Evolutionary conservation across 768 basidiomycete genomes (phyloP), one percentile per base, ranked within the genome.

Genomic region (Asterophora parasitica): DNA sequence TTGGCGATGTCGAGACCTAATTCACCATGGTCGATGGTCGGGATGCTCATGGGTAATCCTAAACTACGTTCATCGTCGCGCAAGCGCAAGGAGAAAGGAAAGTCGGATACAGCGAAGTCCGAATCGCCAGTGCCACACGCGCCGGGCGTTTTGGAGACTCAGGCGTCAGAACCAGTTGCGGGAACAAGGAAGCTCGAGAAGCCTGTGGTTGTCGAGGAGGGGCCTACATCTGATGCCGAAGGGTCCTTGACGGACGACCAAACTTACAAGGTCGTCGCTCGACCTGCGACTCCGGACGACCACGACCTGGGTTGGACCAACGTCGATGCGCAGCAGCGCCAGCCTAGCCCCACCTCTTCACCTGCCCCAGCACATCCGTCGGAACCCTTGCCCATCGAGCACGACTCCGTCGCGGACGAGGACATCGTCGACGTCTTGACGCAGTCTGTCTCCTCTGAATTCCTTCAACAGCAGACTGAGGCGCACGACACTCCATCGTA

Each of bases 1-100:
- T 16, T 31, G 23, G 16, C 42, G 20, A 57, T 57, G 52, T 38
- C 50, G 34, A 46, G 19, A 15, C 38, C 44, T 5, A 35, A 27
- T 26, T 57, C 55, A 17, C 46, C 52, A 48, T 57, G 52, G 42
- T 54, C 52, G 8, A 48, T 57, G 36, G 44, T 57, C 6, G 52
- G 52, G n/a, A 16, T 54, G 44, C 44, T 57, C 17, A 57, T 54
- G 38, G 47, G 52, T 30, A 16, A 33, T 13, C 48, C 52, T 33
- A 51, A 49, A 34, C 44, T 52, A 33, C 54, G 51, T 2, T n/a
- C 45, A 16, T n/a, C 48, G 7, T 41, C 48, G 15, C 31, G 34
- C 34, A 49, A 42, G 11, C 41, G 7, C 26, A 46, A 30, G 12
- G 41, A 40, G 36, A 50, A 42, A 53, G 48, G 19, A 23, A 39